Base-by-base conservation (phyloP, 2,329 filamentous ascomycete genomes). In the Trichothecium roseum region DNA sequence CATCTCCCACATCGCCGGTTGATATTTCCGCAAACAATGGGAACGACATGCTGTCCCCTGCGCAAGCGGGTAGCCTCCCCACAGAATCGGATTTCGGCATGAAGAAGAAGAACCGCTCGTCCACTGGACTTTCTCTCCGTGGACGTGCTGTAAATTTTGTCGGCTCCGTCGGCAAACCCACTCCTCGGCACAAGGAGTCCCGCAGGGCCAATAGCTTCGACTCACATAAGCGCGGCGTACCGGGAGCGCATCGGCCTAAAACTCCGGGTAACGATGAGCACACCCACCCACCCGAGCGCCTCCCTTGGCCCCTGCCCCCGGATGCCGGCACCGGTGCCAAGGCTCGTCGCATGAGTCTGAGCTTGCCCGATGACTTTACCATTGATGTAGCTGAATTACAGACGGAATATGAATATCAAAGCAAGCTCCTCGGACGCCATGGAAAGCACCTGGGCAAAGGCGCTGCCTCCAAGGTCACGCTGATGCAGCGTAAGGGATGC, bases 381-480 rank as follows among this genome's bases (percentile, higher is more conserved):
- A 78, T 87, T 20, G 78, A 85, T 41, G 70, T 78, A 8, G 79
- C 69, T 18, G 78, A 84, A 35, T 65, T 89, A 4, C 68, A 74
- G 40, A 66, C 69, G 32, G 82, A 87, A 46, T 89, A 78, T 46
- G 76, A 80, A 41, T 81, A 79, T 44, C 68, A 74, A 43, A 80
- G 76, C 56, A 76, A 83, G 45, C 62, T 89, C 35, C 67, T 84
- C 22, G 81, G 82, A 8, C 76, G 78, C 29, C 74, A 83, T 48
- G 79, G 81, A 28, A 86, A 82, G 59, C 72, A 80, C 41, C 64
- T 93, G 6, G 87, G 86, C 41, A 84, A 84, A 57, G 87, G 87
- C 29, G 82, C 84, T 9, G 88, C 84, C 5, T 85, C 84, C 30
- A 81, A 83, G 45, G 86, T 94, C 17, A 83, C 77, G 24, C 68